A percentile compares a stretch with the other conserved stretches of the same genome.
Conservation (phyloP, 2,329 filamentous ascomycete genomes). For the Nothomitra cinnamomea region DNA sequence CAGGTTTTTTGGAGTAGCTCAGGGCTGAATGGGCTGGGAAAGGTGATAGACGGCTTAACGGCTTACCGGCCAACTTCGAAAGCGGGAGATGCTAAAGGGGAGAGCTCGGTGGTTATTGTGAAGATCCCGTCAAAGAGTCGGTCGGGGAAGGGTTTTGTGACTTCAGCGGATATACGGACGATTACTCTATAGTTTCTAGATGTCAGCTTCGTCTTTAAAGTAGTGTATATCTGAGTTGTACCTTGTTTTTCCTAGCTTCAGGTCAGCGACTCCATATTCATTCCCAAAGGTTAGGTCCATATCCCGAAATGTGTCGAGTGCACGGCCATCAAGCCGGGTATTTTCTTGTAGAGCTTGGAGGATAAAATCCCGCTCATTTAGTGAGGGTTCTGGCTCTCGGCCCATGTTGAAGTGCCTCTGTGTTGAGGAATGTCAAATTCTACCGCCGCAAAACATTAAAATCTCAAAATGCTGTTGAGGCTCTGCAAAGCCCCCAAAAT, state of each 20-base stretch:
- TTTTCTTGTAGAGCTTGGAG: slow-evolving; percentile 65
- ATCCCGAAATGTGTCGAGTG: slow-evolving; percentile 62
- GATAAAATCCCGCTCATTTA: slow-evolving; percentile 77
- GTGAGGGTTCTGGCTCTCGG: slow-evolving; percentile 76
- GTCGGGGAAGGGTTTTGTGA: slow-evolving; percentile 70
- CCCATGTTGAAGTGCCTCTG: slow-evolving; percentile 45
- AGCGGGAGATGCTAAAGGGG: slow-evolving; percentile 77
- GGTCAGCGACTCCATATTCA: slow-evolving; percentile 78
- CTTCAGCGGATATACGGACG: slow-evolving; percentile 73
- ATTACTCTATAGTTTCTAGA: slow-evolving; percentile 41
- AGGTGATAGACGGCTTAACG: too few relatives aligned
- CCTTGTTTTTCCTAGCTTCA: slow-evolving; percentile 81
- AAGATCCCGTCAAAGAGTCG: slow-evolving; percentile 93
- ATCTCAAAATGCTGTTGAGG: neutral
- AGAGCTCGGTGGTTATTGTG: slow-evolving; percentile 78
- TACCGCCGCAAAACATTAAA: neutral
- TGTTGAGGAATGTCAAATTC: neutral
- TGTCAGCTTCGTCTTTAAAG: neutral
- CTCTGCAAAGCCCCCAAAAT: too few relatives aligned
- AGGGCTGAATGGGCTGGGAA: too few relatives aligned
- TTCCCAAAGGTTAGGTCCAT: slow-evolving; percentile 71
- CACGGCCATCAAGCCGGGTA: slow-evolving; percentile 68
- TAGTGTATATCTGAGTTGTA: slow-evolving; percentile 26
- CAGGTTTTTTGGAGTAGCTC: too few relatives aligned
- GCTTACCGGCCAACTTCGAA: slow-evolving; percentile 68